phyloP scores from a whole-genome alignment of 495 filamentous ascomycete species.

The Podospora conica region DNA sequence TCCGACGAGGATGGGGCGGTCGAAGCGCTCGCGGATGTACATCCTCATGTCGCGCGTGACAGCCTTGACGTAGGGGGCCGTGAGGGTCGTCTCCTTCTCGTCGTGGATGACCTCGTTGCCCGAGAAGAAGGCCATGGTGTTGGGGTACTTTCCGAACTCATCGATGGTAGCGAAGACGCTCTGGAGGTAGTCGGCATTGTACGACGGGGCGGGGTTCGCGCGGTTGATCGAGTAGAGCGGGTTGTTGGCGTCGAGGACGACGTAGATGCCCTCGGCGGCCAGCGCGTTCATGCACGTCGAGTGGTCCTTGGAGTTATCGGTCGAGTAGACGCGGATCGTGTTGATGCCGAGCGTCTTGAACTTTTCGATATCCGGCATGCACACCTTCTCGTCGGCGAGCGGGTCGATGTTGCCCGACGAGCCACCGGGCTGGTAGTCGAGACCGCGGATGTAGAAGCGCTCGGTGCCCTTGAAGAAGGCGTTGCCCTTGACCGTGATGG shows the following conservation, averaged over 20 bases:
- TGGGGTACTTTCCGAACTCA: slow-evolving; percentile 78
- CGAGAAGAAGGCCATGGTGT: slow-evolving; percentile 94
- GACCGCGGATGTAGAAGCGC: slow-evolving; percentile 90
- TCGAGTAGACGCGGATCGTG: slow-evolving; percentile 88
- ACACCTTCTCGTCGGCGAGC: slow-evolving; percentile 63
- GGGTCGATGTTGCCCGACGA: slow-evolving; percentile 65
- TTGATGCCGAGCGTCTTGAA: slow-evolving; percentile 87
- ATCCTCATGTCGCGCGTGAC: slow-evolving; percentile 87
- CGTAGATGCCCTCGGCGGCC: slow-evolving; percentile 83
- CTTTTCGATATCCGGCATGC: slow-evolving; percentile 76
- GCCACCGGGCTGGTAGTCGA: slow-evolving; percentile 95
- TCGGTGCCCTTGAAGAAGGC: slow-evolving; percentile 81
- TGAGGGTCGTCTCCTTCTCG: slow-evolving; percentile 58
- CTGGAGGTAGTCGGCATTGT: slow-evolving; percentile 89
- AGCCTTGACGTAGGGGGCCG: slow-evolving; percentile 89
- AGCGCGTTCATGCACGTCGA: slow-evolving; percentile 79
- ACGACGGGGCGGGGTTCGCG: slow-evolving; percentile 60
- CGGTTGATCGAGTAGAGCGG: slow-evolving; percentile 32
- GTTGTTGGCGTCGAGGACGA: slow-evolving; percentile 70
- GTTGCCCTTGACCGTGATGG: slow-evolving; percentile 40
- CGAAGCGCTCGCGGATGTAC: slow-evolving; percentile 67
- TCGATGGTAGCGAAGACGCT: slow-evolving; percentile 93
- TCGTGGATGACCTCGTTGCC: slow-evolving; percentile 97
- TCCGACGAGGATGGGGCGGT: slow-evolving; percentile 81
- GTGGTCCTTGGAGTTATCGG: slow-evolving; percentile 84